phyloP scores from a whole-genome alignment of 192 early-diverging fungal genomes.

The Gaertneriomyces semiglobifer region DNA sequence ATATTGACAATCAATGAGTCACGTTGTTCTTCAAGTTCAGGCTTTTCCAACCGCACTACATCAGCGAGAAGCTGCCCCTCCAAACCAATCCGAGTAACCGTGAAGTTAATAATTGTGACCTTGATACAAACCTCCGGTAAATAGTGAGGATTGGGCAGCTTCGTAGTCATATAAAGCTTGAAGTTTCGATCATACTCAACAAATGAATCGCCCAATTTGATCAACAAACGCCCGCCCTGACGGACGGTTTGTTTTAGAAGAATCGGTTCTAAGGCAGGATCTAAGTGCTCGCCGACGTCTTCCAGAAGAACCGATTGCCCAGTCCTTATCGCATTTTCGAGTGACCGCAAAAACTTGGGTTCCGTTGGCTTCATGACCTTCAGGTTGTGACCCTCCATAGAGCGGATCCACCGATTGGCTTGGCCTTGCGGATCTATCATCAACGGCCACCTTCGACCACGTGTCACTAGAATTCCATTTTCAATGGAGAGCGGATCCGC shows the following conservation, averaged over 20 bases:
- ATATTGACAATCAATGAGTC: constrained; percentile 60
- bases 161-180: constrained; percentile 63
- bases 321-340: constrained; percentile 63
- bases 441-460: constrained; percentile 55
- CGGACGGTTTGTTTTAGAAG: constrained; percentile 59
- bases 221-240: constrained; percentile 57
- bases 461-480: constrained; percentile 58
- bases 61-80: constrained; percentile 61
- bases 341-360: constrained; percentile 53
- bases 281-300: constrained; percentile 60
- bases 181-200: constrained; percentile 66
- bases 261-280: constrained; percentile 60
- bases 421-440: constrained; percentile 64
- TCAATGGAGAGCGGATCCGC: constrained; percentile 56
- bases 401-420: constrained; percentile 59
- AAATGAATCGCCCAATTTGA: constrained; percentile 61
- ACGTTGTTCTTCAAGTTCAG: constrained; percentile 61
- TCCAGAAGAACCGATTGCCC: constrained; percentile 58
- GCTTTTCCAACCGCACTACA: constrained; percentile 56
- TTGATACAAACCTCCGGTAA: constrained; percentile 64
- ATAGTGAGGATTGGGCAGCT: constrained; percentile 62
- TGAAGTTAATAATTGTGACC: constrained; percentile 66
- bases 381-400: constrained; percentile 53
- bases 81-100: constrained; percentile 57
- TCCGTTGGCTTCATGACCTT: constrained; percentile 56